Conservation (phyloP, 352 stramenopile genomes). For the Globisporangium heterothallicum region DNA sequence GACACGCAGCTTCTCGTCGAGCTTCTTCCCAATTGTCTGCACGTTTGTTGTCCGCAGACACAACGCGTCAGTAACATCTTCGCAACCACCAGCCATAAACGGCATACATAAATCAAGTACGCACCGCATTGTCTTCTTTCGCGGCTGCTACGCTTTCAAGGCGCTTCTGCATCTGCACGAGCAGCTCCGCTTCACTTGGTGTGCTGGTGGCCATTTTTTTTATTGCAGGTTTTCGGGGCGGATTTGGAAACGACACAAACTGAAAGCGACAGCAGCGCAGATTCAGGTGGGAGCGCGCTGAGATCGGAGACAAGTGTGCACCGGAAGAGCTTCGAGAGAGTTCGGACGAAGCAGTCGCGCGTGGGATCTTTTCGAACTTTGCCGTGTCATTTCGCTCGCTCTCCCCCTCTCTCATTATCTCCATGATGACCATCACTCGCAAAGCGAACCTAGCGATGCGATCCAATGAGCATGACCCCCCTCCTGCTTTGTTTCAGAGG, state of each 20-base stretch:
- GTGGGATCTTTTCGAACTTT: not conserved
- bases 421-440: not conserved
- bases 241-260: not conserved
- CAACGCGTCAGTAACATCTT: not conserved
- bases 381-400: not conserved
- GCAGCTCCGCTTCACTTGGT: constrained; percentile 33
- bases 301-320: not conserved
- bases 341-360: not conserved
- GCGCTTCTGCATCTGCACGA: constrained; percentile 49
- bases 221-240: not conserved
- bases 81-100: not conserved
- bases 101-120: not conserved
- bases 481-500: too few species aligned
- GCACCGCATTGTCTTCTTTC: constrained; percentile 45
- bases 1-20: constrained; percentile 69
- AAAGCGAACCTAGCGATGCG: not conserved
- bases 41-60: not conserved
- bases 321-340: constrained; percentile 27
- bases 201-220: constrained; percentile 26
- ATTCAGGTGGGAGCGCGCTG: not conserved
- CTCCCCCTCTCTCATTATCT: not conserved
- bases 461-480: too few species aligned
- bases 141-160: constrained; percentile 27
- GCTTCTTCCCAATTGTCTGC: constrained; percentile 41
- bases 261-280: not conserved